Evolutionary conservation across 345 rosid species (phyloP).

Genomic region (Salix exigua): DNA sequence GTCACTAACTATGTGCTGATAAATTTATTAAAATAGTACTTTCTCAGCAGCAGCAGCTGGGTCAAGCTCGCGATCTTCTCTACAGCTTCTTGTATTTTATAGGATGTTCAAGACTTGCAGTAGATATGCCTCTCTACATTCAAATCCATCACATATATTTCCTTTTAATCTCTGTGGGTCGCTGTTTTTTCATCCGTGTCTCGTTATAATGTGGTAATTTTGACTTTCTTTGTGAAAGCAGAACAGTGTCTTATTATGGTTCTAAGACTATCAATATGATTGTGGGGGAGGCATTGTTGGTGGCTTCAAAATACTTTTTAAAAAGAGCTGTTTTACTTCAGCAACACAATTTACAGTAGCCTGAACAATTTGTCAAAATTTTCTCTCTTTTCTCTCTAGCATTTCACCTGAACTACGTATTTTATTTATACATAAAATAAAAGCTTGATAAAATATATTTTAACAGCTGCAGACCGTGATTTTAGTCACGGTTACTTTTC

Average conservation of each 20-base stretch:
- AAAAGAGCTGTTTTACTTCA: no score
- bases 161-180: neutral
- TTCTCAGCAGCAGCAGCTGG: neutral
- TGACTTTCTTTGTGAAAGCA: slow-evolving; percentile 32
- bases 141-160: slow-evolving; percentile 9
- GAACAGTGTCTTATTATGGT: slow-evolving; percentile 39
- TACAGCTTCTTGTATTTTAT: neutral
- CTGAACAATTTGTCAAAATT: no score
- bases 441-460: no score
- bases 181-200: neutral
- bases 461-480: no score
- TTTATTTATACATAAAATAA: no score
- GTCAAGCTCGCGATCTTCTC: neutral
- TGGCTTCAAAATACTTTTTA: no score
- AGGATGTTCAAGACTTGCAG: slow-evolving; percentile 1
- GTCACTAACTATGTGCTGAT: neutral
- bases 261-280: slow-evolving; percentile 1
- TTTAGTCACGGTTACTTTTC: no score
- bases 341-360: no score
- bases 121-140: no score
- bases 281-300: neutral
- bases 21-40: neutral
- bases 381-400: no score
- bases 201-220: neutral
- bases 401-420: no score